Evolutionary conservation across 495 filamentous ascomycete species (phyloP).

Genomic region (Penicillium ochrochloron): DNA sequence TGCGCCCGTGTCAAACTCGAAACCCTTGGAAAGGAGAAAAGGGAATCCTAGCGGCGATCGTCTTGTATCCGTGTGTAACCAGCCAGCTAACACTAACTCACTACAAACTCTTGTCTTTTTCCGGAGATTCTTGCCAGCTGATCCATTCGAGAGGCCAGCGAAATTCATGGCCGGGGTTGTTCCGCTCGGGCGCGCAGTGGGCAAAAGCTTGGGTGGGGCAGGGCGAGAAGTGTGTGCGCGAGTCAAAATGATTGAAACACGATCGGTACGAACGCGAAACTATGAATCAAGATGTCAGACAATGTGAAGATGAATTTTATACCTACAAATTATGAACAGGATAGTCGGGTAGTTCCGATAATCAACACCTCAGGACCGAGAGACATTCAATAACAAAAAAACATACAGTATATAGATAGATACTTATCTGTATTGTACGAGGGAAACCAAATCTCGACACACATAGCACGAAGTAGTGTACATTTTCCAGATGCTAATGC

Average conservation of each 20-base stretch:
- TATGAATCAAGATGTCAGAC: neutral
- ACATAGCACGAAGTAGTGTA: neutral
- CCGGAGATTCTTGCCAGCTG: neutral
- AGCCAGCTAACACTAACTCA: neutral
- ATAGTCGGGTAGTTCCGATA: neutral
- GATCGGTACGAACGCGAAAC: neutral
- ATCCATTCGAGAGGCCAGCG: neutral
- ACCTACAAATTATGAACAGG: neutral
- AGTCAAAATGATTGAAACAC: neutral
- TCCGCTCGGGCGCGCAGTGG: slow-evolving; percentile 5
- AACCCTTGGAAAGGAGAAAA: slow-evolving; percentile 6
- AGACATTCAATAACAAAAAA: neutral
- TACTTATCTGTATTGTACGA: neutral
- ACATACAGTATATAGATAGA: neutral
- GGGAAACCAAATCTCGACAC: neutral
- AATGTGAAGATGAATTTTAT: neutral
- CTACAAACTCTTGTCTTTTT: neutral
- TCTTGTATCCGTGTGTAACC: slow-evolving; percentile 18
- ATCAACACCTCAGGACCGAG: neutral
- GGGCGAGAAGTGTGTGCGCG: slow-evolving; percentile 1
- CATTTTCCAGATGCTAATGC: neutral
- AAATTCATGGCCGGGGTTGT: neutral
- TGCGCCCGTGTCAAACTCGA: slow-evolving; percentile 4
- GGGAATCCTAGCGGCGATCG: slow-evolving; percentile 50
- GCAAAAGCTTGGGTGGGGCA: slow-evolving; percentile 19